Conservation (phyloP, 2,329 filamentous ascomycete species). For the Pseudopithomyces maydicus region DNA sequence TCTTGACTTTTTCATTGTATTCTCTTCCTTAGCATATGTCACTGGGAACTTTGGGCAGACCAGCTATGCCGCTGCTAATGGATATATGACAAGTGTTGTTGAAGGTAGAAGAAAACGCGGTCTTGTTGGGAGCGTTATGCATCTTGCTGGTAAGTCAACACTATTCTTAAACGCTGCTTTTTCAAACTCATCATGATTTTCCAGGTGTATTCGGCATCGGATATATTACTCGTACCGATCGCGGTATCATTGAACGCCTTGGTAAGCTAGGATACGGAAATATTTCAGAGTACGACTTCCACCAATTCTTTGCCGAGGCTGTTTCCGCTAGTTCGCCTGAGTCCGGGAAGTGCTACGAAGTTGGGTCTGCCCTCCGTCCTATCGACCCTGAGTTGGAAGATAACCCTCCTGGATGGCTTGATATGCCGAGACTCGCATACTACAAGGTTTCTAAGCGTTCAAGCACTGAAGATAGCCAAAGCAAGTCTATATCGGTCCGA, state of each 20-base stretch:
- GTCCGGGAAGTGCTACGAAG: background rate
- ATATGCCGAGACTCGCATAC: no score
- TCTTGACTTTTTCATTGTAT: slow-evolving; percentile 28
- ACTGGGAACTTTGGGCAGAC: slow-evolving; percentile 18
- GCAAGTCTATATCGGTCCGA: no score
- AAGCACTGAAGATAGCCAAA: no score
- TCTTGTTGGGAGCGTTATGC: background rate
- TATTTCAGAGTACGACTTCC: slow-evolving; percentile 20
- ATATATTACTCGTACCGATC: no score
- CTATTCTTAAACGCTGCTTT: no score
- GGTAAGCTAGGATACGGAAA: no score
- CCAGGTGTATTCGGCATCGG: no score
- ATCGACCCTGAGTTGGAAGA: background rate
- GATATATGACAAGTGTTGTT: slow-evolving; percentile 50
- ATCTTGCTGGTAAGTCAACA: no score
- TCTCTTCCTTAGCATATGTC: slow-evolving; percentile 15
- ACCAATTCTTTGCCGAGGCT: slow-evolving; percentile 19
- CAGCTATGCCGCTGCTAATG: slow-evolving; percentile 22
- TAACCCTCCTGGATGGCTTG: no score
- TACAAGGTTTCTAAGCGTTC: no score
- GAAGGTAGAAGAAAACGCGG: slow-evolving; percentile 23
- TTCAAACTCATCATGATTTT: no score
- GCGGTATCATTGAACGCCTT: no score
- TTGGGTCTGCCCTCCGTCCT: background rate
- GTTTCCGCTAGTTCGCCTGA: slow-evolving; percentile 9